Conservation (phyloP, 768 basidiomycete species). For the Cytidiella melzeri region DNA sequence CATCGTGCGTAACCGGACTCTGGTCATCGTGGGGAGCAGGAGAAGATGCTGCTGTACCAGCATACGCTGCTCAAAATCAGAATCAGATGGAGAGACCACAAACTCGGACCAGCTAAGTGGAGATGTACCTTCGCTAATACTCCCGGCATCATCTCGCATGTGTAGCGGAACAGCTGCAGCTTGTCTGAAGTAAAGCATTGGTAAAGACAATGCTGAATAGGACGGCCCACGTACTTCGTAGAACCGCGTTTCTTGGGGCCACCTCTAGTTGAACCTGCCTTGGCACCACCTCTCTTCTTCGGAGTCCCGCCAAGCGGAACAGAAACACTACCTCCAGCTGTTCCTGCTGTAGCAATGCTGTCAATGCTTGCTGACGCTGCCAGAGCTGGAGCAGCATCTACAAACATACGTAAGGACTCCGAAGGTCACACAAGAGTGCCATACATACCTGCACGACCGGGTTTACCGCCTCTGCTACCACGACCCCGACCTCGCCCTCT, state of each 20-base stretch:
- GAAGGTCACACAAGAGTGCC: conserved; percentile 32
- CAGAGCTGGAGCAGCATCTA: conserved; percentile 9
- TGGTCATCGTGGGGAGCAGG: conserved; percentile 46
- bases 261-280: conserved; percentile 19
- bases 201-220: too few relatives aligned
- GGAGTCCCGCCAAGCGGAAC: conserved; percentile 5
- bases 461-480: conserved; percentile 14
- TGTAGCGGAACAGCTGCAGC: conserved; percentile 14
- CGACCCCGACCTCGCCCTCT: conserved; percentile 40
- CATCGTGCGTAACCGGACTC: conserved; percentile 23
- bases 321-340: conserved; percentile 8
- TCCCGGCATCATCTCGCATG: conserved; percentile 41
- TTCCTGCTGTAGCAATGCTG: conserved; percentile 12
- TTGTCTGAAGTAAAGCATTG: conserved; percentile 8
- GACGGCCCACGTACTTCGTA: conserved; percentile 19
- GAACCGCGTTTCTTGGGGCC: conserved; percentile 23
- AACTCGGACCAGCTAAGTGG: neutral
- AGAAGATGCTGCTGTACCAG: conserved; percentile 69
- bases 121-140: conserved; percentile 55
- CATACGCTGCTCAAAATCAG: conserved; percentile 38
- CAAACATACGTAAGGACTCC: conserved; percentile 26
- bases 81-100: neutral
- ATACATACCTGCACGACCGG: conserved; percentile 4
- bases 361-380: conserved; percentile 6
- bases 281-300: conserved; percentile 23